Conservation (phyloP, 1,139 yeast species). For the Hyphopichia pseudoburtonii region DNA sequence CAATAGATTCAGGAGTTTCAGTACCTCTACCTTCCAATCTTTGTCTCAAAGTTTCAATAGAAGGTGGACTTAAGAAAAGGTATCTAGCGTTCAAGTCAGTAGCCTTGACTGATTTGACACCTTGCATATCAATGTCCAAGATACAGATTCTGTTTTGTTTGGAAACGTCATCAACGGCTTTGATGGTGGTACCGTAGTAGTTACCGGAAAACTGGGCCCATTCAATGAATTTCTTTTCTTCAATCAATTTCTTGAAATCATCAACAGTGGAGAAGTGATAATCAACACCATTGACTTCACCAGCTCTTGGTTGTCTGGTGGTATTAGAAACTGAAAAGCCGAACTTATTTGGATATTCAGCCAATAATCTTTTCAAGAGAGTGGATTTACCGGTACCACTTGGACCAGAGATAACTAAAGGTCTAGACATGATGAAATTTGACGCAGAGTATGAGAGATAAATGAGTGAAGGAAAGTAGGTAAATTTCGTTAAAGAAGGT, state of each 20-base stretch:
- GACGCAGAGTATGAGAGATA: neutral
- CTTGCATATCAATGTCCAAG: slow-evolving; percentile 98
- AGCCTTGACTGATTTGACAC: slow-evolving; percentile 86
- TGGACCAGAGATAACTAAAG: slow-evolving; percentile 95
- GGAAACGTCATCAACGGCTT: slow-evolving; percentile 77
- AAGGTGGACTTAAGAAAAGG: slow-evolving; percentile 90
- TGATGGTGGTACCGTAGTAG: slow-evolving; percentile 90
- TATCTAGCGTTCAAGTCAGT: slow-evolving; percentile 82
- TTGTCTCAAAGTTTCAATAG: slow-evolving; percentile 67
- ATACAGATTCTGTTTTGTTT: slow-evolving; percentile 71
- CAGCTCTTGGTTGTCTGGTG: slow-evolving; percentile 87
- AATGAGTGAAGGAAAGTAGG: neutral
- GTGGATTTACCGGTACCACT: slow-evolving; percentile 98
- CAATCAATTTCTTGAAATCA: slow-evolving; percentile 73
- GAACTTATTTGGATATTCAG: slow-evolving; percentile 83
- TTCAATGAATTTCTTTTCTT: slow-evolving; percentile 78
- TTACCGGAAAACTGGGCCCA: slow-evolving; percentile 99
- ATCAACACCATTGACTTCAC: slow-evolving; percentile 87
- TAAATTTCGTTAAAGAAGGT: no score
- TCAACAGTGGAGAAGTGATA: slow-evolving; percentile 84
- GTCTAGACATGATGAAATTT: slow-evolving; percentile 42
- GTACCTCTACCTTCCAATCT: slow-evolving; percentile 91
- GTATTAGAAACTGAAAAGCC: slow-evolving; percentile 96
- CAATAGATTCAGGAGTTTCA: slow-evolving; percentile 80
- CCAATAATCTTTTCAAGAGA: slow-evolving; percentile 80